Base-by-base conservation (phyloP, 1,284 basidiomycete species). In the Cutaneotrichosporon cavernicola region DNA sequence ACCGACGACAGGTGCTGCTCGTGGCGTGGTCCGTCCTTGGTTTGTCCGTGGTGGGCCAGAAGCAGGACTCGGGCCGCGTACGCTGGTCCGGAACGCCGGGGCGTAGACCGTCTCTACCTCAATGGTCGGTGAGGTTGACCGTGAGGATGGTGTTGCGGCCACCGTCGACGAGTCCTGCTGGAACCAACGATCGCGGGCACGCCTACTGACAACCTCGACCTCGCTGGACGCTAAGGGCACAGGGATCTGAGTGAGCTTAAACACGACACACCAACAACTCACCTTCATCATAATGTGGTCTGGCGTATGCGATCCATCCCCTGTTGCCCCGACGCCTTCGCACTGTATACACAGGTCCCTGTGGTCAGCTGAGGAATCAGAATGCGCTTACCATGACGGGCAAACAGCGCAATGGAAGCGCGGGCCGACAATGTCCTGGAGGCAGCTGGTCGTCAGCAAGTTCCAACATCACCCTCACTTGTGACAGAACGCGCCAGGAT, bases 381-480 rank as follows among this genome's bases (percentile, higher is more conserved):
- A 3, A 46, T 43, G 8, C 9, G 65, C 73, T 61, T 34, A 78
- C 76, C 80, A 81, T 4, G 79, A 78, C 1, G 81, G 78, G 73
- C 92, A 96, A n/a, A 91, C 87, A 9, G 90, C 90, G 70, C 92
- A 96, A 73, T 92, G 92, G 80, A 92, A 95, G 8, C 90, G 85
- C 18, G 91, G 90, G 18, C 92, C 92, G 30, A 94, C 86, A 66
- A 96, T 94, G 68, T 92, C 91, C 71, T 89, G 87, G 68, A 90
- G 82, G 75, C 92, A 96, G 74, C 92, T 95, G 73, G 11, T 40
- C 22, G 49, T 57, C 31, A 63, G 65, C 30, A 14, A 16, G 58
- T 14, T 7, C n/a, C 16, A 18, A 13, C 4, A 34, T 14, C 1
- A 5, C 2, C 84, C 91, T 72, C 80, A 94, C 91, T 95, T 82